Base-by-base conservation (phyloP, 192 early-diverging fungal genomes). In the Thamnidium elegans region DNA sequence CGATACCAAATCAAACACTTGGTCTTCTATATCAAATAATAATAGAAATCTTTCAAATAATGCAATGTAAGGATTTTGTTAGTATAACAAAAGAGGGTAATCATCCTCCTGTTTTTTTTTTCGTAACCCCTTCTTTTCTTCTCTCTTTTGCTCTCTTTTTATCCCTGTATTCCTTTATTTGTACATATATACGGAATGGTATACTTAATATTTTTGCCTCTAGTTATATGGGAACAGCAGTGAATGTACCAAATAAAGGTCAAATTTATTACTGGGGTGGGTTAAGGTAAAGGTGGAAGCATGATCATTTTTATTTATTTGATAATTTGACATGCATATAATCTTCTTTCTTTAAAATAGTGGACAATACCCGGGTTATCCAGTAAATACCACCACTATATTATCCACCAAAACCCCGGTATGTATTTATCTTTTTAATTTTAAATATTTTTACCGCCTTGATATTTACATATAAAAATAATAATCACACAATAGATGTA, bases 211-310 rank as follows among this genome's bases (percentile, higher is more conserved):
- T 26, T 52, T 26, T 34, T 17, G 2, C 17, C 15, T 19, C 15
- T 55, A 55, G 54, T 34, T 55, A 17, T 55, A 32, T 30, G 30
- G 54, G 17, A 36, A 55, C 54, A 55, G 31, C n/a, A 1, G 55
- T 56, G 10, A 36, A 34, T 56, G 32, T 39, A 39, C 23, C 53
- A 1, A 17, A 55, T 17, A 36, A 55, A 55, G 11, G 31, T 7
- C 17, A 36, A 9, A 19, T 56, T 19, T 7, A 36, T 56, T 56
- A 56, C 19, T 56, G 55, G 55, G 55, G 55, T 34, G 54, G 31
- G 15, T 55, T 55, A 55, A 55, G 30, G 26, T 55, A 26, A 26
- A 26, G 3, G 26, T 26, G 3, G 26, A 26, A 26, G 26, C 26
- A 26, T 26, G 26, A 26, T 3, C 26, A 26, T 2, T 26, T n/a